phyloP scores from a whole-genome alignment of 139 green algal species.

The Coelastrella sp. region DNA sequence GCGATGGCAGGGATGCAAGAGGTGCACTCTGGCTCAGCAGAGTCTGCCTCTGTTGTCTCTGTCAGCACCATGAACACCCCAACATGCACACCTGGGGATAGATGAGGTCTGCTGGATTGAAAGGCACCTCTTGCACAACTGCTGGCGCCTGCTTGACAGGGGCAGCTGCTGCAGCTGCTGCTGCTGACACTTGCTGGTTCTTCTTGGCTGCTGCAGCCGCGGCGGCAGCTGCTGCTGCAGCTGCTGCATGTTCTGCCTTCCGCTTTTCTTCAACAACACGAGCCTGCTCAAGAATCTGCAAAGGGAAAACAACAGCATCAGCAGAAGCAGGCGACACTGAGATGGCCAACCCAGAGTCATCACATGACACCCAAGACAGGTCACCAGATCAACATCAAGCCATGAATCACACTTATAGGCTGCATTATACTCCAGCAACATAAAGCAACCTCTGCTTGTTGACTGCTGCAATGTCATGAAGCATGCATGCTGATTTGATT shows the following conservation, averaged over 20 bases:
- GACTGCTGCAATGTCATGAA: no score
- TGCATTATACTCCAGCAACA: no score
- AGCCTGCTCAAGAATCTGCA: constrained; percentile 57
- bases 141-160: not conserved
- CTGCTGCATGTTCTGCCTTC: constrained; percentile 37
- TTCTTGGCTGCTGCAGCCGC: constrained; percentile 38
- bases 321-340: no score
- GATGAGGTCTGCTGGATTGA: constrained; percentile 13
- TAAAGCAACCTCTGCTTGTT: no score
- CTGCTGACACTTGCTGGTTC: not conserved
- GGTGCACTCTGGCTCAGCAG: no score
- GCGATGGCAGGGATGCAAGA: no score
- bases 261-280: constrained; percentile 47
- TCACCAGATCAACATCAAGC: no score
- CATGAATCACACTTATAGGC: no score
- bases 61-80: not conserved
- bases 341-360: no score
- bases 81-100: constrained; percentile 23
- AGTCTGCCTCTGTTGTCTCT: not conserved
- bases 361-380: not conserved
- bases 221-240: constrained; percentile 24
- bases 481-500: no score
- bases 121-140: constrained; percentile 9
- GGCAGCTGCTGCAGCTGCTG: constrained; percentile 15
- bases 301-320: not conserved